Conservation (phyloP, 768 basidiomycete genomes). For the Xerocomus potaroensis region DNA sequence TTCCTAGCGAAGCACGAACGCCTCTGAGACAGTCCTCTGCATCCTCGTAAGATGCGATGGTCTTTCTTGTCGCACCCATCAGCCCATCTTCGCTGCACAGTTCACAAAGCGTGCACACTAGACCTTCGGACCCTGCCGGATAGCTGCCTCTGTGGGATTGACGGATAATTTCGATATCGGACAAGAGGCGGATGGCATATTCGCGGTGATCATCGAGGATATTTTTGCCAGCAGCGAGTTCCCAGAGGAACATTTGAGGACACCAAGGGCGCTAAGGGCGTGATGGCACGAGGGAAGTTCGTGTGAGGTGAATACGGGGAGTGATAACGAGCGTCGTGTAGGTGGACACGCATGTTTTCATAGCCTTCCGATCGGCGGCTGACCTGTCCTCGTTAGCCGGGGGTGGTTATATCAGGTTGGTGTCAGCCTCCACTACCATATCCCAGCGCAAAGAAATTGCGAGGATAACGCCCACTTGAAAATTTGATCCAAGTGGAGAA, state of each 20-base stretch:
- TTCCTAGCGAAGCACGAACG: constrained; percentile 6
- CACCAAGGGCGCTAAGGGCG: neutral
- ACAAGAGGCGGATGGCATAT: constrained; percentile 10
- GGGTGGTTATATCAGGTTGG: neutral
- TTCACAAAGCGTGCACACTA: constrained; percentile 11
- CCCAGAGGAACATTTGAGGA: constrained; percentile 9
- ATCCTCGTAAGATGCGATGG: constrained; percentile 5
- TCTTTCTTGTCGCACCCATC: constrained; percentile 2
- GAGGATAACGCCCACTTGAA: no score
- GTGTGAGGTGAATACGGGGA: neutral
- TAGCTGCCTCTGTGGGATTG: constrained; percentile 5
- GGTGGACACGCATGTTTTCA: neutral
- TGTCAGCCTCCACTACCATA: constrained; percentile 5
- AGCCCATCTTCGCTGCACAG: constrained; percentile 7
- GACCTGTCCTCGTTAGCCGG: neutral
- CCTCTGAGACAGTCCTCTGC: constrained; percentile 5
- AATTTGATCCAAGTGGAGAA: no score
- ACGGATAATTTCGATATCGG: constrained; percentile 2
- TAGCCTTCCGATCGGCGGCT: constrained; percentile 8
- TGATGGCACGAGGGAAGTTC: neutral
- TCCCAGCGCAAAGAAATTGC: no score
- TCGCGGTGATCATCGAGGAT: constrained; percentile 9
- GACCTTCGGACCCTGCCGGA: neutral
- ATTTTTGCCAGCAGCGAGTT: constrained; percentile 13
- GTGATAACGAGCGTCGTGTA: neutral